Conservation (phyloP, 768 basidiomycete species). For the Lactarius hatsudake region DNA sequence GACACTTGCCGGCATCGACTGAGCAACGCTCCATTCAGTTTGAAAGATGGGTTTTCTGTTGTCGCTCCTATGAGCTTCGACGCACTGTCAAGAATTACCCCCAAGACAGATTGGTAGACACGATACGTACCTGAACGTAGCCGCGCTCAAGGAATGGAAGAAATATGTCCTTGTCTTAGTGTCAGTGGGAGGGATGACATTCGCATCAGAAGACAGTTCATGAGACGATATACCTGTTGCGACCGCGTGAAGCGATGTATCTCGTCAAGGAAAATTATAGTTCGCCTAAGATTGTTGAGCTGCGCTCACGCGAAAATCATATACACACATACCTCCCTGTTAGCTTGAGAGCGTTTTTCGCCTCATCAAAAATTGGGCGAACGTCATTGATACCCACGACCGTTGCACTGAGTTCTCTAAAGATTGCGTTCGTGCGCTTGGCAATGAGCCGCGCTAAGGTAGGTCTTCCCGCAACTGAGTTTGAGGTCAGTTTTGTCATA, state of each 20-base stretch:
- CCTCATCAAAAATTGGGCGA: conserved; percentile 70
- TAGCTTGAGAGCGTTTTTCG: conserved; percentile 59
- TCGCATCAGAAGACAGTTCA: not conserved
- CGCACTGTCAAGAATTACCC: not conserved
- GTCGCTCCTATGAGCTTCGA: conserved; percentile 73
- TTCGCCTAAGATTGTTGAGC: conserved; percentile 45
- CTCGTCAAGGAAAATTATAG: conserved; percentile 80
- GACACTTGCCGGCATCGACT: conserved; percentile 69
- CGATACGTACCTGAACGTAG: conserved; percentile 53
- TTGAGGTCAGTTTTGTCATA: not conserved
- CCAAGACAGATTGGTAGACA: not conserved
- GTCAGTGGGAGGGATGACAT: conserved; percentile 22
- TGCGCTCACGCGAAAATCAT: not conserved
- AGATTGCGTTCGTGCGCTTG: conserved; percentile 52
- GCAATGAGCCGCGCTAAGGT: conserved; percentile 76
- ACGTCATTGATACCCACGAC: conserved; percentile 69
- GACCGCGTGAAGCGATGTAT: conserved; percentile 77
- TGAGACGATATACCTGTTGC: conserved; percentile 49
- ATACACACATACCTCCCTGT: conserved; percentile 53
- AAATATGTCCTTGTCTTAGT: conserved; percentile 61
- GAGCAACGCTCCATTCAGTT: conserved; percentile 68
- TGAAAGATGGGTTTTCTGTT: conserved; percentile 89
- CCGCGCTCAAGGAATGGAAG: conserved; percentile 81
- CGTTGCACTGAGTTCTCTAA: conserved; percentile 80
- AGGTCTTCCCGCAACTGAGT: conserved; percentile 67